Evolutionary conservation across 2,329 filamentous ascomycete genomes (phyloP).

Genomic region (Emergomyces orientalis): DNA sequence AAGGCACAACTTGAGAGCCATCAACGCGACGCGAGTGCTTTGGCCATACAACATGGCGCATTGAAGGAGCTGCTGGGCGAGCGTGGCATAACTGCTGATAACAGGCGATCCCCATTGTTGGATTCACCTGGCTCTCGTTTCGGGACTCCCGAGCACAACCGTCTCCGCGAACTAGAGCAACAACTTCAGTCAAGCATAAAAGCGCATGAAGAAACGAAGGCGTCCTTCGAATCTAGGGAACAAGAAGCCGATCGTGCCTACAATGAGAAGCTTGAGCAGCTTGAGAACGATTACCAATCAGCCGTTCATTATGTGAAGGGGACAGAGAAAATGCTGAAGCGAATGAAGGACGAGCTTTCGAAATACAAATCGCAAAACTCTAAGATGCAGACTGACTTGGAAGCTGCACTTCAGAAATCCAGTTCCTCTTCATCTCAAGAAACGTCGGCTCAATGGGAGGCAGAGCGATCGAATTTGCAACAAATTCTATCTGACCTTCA

Average conservation of each 20-base stretch:
- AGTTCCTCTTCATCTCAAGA: slow-evolving; percentile 33
- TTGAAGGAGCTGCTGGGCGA: slow-evolving; percentile 88
- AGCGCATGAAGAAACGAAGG: slow-evolving; percentile 77
- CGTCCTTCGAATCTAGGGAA: slow-evolving; percentile 65
- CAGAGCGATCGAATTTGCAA: slow-evolving; percentile 59
- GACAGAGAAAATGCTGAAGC: slow-evolving; percentile 97
- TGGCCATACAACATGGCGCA: slow-evolving; percentile 83
- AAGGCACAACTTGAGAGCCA: slow-evolving; percentile 75
- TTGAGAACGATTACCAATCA: slow-evolving; percentile 96
- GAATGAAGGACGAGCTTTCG: slow-evolving; percentile 94
- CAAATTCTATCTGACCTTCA: slow-evolving; percentile 61
- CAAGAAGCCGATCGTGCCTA: slow-evolving; percentile 84
- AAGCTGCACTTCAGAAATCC: slow-evolving; percentile 51
- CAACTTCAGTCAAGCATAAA: slow-evolving; percentile 69
- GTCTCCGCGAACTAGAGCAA: slow-evolving; percentile 76
- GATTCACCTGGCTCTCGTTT: slow-evolving; percentile 67
- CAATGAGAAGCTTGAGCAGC: slow-evolving; percentile 82
- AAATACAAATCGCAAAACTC: slow-evolving; percentile 82
- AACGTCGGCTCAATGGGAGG: slow-evolving; percentile 58
- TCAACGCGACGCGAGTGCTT: slow-evolving; percentile 87
- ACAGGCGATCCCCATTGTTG: slow-evolving; percentile 59
- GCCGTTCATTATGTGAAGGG: slow-evolving; percentile 97
- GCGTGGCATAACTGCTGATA: slow-evolving; percentile 69
- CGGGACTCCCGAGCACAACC: slow-evolving; percentile 65
- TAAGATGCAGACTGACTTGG: slow-evolving; percentile 73